phyloP scores from a whole-genome alignment of 2,329 filamentous ascomycete genomes.

The Neobulgaria alba region DNA sequence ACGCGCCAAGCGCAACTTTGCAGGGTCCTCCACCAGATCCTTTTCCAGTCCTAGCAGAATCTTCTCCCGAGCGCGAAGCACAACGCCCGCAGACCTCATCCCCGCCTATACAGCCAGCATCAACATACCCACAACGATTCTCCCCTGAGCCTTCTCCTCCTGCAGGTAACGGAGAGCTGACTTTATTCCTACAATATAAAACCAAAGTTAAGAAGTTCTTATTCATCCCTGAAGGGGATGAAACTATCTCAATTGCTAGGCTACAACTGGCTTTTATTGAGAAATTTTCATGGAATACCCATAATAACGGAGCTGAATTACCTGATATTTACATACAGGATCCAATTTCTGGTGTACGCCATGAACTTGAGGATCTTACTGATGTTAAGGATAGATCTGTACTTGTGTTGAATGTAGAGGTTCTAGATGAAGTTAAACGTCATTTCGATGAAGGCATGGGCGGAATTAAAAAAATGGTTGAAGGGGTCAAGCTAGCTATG shows the following conservation, averaged over 20 bases:
- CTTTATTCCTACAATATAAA: constrained; percentile 91
- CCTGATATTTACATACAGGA: constrained; percentile 99
- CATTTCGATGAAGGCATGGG: constrained; percentile 91
- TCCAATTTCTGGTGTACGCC: constrained; percentile 86
- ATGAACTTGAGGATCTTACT: constrained; percentile 85
- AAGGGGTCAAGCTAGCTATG: constrained; percentile 74
- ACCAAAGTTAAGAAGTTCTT: constrained; percentile 96
- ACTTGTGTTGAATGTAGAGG: constrained; percentile 87
- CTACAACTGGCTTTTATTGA: constrained; percentile 96
- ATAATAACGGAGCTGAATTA: constrained; percentile 83
- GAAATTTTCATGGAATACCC: constrained; percentile 98
- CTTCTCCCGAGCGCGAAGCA: background rate
- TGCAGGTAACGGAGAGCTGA: constrained; percentile 73
- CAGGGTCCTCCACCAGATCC: constrained; percentile 47
- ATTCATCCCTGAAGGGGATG: constrained; percentile 72
- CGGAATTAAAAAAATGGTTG: constrained; percentile 71
- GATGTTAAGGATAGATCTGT: constrained; percentile 95
- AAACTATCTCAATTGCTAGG: constrained; percentile 76
- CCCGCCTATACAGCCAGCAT: constrained; percentile 24
- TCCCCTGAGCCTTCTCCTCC: constrained; percentile 54
- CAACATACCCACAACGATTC: constrained; percentile 43
- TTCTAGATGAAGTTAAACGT: constrained; percentile 88
- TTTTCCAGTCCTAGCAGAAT: constrained; percentile 29
- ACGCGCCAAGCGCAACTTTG: constrained; percentile 46
- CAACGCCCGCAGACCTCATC: background rate